These are phyloP conservation scores for Fragaria vesca DNA, from an alignment of 306 rosid genomes.

Conservation along the genomic window DNA sequence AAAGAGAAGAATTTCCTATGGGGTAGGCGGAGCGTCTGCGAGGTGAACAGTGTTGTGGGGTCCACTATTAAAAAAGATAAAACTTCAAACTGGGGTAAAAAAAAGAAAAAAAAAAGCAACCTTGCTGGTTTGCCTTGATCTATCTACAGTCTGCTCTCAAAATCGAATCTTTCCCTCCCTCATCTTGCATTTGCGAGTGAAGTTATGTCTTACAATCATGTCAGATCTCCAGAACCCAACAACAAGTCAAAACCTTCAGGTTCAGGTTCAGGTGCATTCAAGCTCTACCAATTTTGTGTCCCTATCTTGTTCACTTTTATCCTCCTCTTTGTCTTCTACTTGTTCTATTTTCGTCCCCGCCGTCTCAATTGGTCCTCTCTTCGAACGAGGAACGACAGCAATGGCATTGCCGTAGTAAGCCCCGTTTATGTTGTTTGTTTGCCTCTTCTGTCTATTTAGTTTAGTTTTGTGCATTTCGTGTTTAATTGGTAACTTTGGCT, in stretches of 20 bases:
- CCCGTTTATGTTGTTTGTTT: too few relatives aligned
- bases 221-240: conserved; percentile 17
- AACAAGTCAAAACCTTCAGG: background rate
- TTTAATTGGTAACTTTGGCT: background rate
- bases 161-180: too few relatives aligned
- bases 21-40: too few relatives aligned
- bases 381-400: conserved; percentile 21
- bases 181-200: background rate
- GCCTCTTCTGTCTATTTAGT: background rate
- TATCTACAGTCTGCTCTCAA: too few relatives aligned
- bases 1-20: too few relatives aligned
- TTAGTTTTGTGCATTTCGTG: background rate
- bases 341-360: conserved; percentile 72
- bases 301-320: conserved; percentile 68
- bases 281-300: conserved; percentile 49
- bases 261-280: conserved; percentile 31
- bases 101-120: too few relatives aligned
- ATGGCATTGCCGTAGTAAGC: conserved; percentile 42
- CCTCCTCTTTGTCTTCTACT: conserved; percentile 61
- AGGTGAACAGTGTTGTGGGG: too few relatives aligned
- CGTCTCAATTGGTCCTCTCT: conserved; percentile 60
- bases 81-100: too few relatives aligned
- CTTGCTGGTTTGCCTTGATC: too few relatives aligned
- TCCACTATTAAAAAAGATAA: too few relatives aligned
- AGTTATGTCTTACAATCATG: conserved; percentile 35